These are phyloP conservation scores for Suillus lakei DNA, from an alignment of 768 basidiomycete species.

Conservation along the genomic window DNA sequence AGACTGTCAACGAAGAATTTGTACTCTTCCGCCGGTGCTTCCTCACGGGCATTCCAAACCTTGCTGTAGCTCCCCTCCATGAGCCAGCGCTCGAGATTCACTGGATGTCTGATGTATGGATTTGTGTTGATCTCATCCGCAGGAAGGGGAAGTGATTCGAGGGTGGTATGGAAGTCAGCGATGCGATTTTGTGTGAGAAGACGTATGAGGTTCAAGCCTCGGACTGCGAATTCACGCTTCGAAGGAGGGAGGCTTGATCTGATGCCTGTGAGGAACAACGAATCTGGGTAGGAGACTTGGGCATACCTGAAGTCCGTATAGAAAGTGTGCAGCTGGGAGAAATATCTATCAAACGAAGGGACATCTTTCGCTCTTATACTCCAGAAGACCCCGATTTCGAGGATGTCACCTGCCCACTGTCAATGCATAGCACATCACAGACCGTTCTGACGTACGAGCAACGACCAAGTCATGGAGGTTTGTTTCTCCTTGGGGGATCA, in stretches of 20 bases:
- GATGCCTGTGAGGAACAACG: conserved; percentile 9
- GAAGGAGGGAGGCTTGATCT: conserved; percentile 82
- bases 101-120: conserved; percentile 80
- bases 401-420: conserved; percentile 75
- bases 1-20: conserved; percentile 92
- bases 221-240: conserved; percentile 84
- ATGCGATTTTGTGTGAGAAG: conserved; percentile 95
- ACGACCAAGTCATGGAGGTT: conserved; percentile 71
- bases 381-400: conserved; percentile 95
- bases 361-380: conserved; percentile 89
- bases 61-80: conserved; percentile 99
- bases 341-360: conserved; percentile 94
- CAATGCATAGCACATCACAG: conserved; percentile 4
- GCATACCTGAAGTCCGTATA: conserved; percentile 82
- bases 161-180: conserved; percentile 95
- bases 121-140: conserved; percentile 71
- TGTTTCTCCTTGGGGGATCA: conserved; percentile 70
- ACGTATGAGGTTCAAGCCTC: conserved; percentile 92
- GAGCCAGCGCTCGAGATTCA: conserved; percentile 93
- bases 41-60: conserved; percentile 93
- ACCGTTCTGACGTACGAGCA: conserved; percentile 61
- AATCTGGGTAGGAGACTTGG: conserved; percentile 15
- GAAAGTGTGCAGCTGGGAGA: conserved; percentile 88
- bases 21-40: conserved; percentile 93
- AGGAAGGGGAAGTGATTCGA: conserved; percentile 83